Conservation (phyloP, 371 early-diverging fungal species). For the Nosema muscidifuracis region DNA sequence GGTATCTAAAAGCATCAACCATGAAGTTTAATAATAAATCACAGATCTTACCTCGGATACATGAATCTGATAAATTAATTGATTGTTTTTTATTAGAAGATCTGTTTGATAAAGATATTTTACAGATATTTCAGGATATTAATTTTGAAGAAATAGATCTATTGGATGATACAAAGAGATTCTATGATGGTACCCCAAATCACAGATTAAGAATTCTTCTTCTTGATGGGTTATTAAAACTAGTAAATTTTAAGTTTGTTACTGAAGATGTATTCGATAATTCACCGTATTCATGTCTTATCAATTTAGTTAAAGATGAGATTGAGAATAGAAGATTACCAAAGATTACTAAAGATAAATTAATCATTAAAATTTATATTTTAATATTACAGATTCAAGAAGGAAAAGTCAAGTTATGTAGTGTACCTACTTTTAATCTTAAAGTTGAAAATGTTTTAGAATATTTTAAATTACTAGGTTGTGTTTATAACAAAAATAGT, state of each 20-base stretch:
- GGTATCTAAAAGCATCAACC: background rate
- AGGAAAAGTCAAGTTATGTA: background rate
- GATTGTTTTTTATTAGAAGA: conserved; percentile 23
- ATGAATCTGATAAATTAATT: background rate
- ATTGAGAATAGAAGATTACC: conserved; percentile 22
- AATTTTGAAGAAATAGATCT: conserved; percentile 24
- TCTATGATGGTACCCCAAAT: conserved; percentile 10
- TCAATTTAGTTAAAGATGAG: conserved; percentile 10
- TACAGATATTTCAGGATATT: background rate
- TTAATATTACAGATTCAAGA: conserved; percentile 22
- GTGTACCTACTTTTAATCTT: conserved; percentile 21
- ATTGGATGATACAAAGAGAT: conserved; percentile 5
- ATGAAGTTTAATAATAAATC: conserved; percentile 5
- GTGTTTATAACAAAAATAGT: background rate
- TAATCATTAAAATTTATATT: conserved; percentile 25
- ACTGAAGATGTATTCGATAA: conserved; percentile 20
- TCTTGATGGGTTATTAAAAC: conserved; percentile 18
- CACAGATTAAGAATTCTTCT: conserved; percentile 9
- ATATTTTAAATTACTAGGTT: conserved; percentile 21
- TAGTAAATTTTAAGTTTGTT: conserved; percentile 27
- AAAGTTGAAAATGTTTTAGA: background rate
- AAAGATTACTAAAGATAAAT: conserved; percentile 18
- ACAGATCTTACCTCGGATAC: conserved; percentile 17
- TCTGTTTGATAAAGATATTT: conserved; percentile 16
- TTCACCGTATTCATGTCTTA: conserved; percentile 6